Evolutionary conservation across 768 basidiomycete species (phyloP).

Genomic region (Filobasidium floriforme): DNA sequence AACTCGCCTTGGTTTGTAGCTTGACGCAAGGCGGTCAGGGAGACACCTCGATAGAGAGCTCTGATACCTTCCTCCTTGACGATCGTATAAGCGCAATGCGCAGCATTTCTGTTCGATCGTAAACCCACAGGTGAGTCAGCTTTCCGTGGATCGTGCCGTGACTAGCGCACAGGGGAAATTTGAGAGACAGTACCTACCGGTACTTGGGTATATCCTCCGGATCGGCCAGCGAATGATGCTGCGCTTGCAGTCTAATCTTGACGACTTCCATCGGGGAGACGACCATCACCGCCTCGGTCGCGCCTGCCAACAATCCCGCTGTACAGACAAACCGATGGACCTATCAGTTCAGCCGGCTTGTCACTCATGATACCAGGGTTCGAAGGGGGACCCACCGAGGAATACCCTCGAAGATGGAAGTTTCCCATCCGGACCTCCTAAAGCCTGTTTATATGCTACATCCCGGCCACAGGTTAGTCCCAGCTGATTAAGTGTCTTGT

Average conservation of each 20-base stretch:
- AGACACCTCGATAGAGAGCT: constrained; percentile 85
- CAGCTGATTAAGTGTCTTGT: too few relatives aligned
- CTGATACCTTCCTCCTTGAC: constrained; percentile 79
- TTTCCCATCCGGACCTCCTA: constrained; percentile 67
- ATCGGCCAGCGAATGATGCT: constrained; percentile 92
- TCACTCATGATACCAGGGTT: too few relatives aligned
- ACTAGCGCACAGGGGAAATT: too few relatives aligned
- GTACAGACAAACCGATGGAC: constrained; percentile 11
- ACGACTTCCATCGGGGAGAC: constrained; percentile 99
- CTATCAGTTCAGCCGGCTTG: too few relatives aligned
- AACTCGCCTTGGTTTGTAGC: constrained; percentile 87
- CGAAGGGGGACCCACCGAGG: constrained; percentile 51
- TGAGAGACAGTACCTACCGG: too few relatives aligned
- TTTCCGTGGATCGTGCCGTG: too few relatives aligned
- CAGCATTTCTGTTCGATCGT: constrained; percentile 57
- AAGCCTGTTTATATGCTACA: constrained; percentile 64
- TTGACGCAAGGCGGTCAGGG: constrained; percentile 85
- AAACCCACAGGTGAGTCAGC: neutral
- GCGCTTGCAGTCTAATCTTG: constrained; percentile 95
- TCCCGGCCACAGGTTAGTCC: neutral
- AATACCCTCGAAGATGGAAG: constrained; percentile 75
- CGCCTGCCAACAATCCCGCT: constrained; percentile 92
- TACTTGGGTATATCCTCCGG: constrained; percentile 89
- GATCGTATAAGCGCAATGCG: constrained; percentile 91
- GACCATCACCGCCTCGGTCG: constrained; percentile 87